Evolutionary conservation across 2,329 filamentous ascomycete species (phyloP), one percentile per base, ranked within the genome.

Genomic region (Pezicula radicicola): DNA sequence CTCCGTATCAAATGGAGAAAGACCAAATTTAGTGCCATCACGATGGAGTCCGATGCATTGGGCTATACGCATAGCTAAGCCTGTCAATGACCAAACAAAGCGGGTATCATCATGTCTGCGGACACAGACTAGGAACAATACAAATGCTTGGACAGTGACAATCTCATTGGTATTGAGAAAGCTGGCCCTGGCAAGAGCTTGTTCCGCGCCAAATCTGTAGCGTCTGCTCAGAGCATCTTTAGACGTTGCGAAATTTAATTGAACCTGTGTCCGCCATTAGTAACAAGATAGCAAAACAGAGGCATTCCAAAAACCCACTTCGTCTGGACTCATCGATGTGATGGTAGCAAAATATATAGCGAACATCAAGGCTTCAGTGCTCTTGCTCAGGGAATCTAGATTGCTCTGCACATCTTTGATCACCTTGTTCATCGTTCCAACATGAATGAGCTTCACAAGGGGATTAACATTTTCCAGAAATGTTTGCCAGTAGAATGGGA

Each of bases 401-500:
- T 84, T 80, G 37, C 76, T 77, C 35, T 82, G 76, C 1, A 85
- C 76, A n/a, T 82, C 75, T 16, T 83, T 75, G 36, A 91, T 76
- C 0, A 81, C 72, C 27, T 77, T 76, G 52, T 82, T 81, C 65
- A 84, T 79, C 2, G 84, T 84, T 0, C 87, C 88, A 0, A 87
- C 73, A 64, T 92, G 88, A 7, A 91, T 64, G 12, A 91, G 74
- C 64, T 89, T 91, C 60, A 88, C 75, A 9, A 91, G 68, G 0
- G 87, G 85, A 60, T 91, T 86, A 8, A 91, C 86, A 48, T 88
- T 89, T 57, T 89, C 84, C 55, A 85, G 79, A 67, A 83, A 91
- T 10, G 84, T 75, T 46, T 83, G 78, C 87, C 88, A 91, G 50
- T 89, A 81, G 46, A 81, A 80, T 0, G 76, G 77, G 46, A 88